Evolutionary conservation across 1,284 basidiomycete genomes (phyloP), one percentile per base, ranked within the genome.

Genomic region (Sphagnurus paluster): DNA sequence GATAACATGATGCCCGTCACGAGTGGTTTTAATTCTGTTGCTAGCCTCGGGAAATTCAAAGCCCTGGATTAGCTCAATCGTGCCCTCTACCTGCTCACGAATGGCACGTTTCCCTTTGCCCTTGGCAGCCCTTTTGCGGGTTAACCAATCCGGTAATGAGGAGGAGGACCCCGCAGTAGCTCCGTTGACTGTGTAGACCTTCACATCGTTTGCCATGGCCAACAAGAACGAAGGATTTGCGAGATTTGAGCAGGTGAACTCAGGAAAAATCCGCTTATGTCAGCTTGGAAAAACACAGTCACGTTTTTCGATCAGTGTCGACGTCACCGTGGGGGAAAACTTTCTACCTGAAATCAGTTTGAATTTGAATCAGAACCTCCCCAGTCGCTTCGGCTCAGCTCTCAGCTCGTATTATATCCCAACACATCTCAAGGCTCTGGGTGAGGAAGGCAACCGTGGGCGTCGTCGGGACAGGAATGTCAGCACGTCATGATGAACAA

Each of bases 31-130:
- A 59, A 99, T 80, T 60, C 84, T 85, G 67, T 93, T 96, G 62
- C 91, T 93, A 9, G 95, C 94, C 64, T 98, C 93, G 7, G 97
- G 95, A 56, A 99, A 99, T 59, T 95, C 91, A 65, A 99, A 97
- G 54, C 96, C 90, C 63, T 97, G 93, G 37, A 96, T 86, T 54
- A 96, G 85, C 64, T 95, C 90, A 56, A 96, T 81, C 30, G 82
- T 79, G 2, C 86, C 84, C 61, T 91, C 84, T 28, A 88, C 67
- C 42, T 85, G 84, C 56, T 91, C 88, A 48, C 78, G 72, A 3
- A 73, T 59, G 0, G 76, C 76, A 36, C 84, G 76, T 61, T 87
- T 88, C 6, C 81, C 77, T 58, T 83, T 84, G 19, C 75, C 76
- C 50, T 75, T 76, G 4, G 68, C 54, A 7, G 76, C 74, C 26